Evolutionary conservation across 176 grass and related monocot genomes (phyloP).

Genomic region (Zoysia pacifica): DNA sequence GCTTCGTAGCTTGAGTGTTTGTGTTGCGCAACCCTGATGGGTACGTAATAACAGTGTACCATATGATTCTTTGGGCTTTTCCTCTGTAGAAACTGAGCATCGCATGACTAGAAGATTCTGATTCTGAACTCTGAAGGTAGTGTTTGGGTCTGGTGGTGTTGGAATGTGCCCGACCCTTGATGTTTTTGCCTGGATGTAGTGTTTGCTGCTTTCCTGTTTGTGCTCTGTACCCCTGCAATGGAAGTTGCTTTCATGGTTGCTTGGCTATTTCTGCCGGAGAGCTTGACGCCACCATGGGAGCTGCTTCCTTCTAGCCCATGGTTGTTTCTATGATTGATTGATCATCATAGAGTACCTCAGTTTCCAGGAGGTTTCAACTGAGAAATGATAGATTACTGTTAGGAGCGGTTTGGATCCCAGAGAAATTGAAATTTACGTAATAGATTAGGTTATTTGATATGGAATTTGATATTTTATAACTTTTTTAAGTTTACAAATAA

Average conservation of each 20-base stretch:
- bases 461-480: too few species aligned
- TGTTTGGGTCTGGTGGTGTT: background rate
- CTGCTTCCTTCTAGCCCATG: too few species aligned
- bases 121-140: background rate
- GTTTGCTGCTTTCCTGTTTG: background rate
- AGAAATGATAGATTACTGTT: too few species aligned
- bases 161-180: background rate
- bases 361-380: too few species aligned
- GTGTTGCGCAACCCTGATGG: background rate
- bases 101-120: background rate
- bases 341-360: too few species aligned
- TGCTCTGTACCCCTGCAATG: background rate
- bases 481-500: too few species aligned
- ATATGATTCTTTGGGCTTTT: conserved; percentile 32
- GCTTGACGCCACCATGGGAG: too few species aligned
- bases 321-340: too few species aligned
- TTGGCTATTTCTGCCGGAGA: background rate
- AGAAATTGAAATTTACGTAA: too few species aligned
- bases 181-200: background rate
- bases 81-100: background rate
- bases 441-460: too few species aligned
- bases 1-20: background rate
- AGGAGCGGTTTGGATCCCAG: too few species aligned
- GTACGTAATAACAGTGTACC: conserved; percentile 21
- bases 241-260: background rate